Base-by-base conservation (phyloP, 1,284 basidiomycete genomes). In the Melampsora larici-populina region DNA sequence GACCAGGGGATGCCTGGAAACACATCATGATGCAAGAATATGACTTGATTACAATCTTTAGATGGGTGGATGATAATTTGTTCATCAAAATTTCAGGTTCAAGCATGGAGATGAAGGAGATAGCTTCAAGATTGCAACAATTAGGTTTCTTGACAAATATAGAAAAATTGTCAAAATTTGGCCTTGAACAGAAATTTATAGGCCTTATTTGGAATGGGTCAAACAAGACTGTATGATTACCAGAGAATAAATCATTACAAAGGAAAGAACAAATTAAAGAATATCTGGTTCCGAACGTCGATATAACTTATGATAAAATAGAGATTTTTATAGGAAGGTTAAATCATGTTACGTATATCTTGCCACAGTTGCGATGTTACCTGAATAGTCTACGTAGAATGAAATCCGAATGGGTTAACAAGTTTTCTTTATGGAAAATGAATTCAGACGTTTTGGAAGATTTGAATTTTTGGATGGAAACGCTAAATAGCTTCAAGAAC, bases 271-370 rank as follows among this genome's bases (percentile, higher is more conserved):
- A 51, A 51, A 51, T 51, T 15, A 13, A n/a, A 1, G 1, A 13
- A 1, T 13, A 13, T 15, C 48, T 51, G n/a, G 48, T 15, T 1
- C 48, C 48, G n/a, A 51, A 2, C 48, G n/a, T 1, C 15, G n/a
- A n/a, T 15, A 51, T 58, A 6, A 18, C 1, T 13, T 58, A 13
- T 33, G 3, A 18, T n/a, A 18, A 70, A 8, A 49, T 70, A 1
- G 29, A 70, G 29, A 48, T 51, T 46, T 8, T 70, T 13, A n/a
- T n/a, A 40, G 65, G 65, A 31, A 29, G 65, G 36, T 40, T 67
- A 21, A 67, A 67, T 40, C 46, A 60, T 29, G 24, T 70, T 0
- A 2, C 69, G 0, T 60, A 31, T n/a, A 0, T 70, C 6, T 31
- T 70, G 6, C 69, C 48, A 0, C 69, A 70, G 36, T 29, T 58